These are phyloP conservation scores for Globisporangium cederbergense DNA, from an alignment of 352 stramenopile genomes.

Conservation along the genomic window DNA sequence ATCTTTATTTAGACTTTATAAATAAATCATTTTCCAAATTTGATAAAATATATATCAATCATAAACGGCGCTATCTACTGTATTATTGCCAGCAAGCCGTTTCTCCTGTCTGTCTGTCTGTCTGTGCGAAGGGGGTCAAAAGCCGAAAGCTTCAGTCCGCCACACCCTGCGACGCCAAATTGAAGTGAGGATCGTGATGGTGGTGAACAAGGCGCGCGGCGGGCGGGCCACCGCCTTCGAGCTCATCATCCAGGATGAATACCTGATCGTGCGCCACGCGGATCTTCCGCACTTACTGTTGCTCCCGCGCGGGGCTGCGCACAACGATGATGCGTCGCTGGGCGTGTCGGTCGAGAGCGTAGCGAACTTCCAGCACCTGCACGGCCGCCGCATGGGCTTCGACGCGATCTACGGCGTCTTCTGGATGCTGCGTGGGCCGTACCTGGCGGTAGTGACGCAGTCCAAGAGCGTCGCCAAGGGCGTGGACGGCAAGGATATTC, in stretches of 20 bases:
- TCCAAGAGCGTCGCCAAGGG: constrained; percentile 53
- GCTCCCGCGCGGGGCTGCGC: constrained; percentile 30
- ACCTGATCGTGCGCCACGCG: constrained; percentile 53
- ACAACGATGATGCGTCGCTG: constrained; percentile 29
- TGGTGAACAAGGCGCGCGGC: constrained; percentile 5
- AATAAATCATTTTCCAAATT: too few relatives aligned
- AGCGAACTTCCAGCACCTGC: constrained; percentile 54
- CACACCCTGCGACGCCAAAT: background rate
- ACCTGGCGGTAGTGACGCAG: constrained; percentile 70
- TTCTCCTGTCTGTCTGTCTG: too few relatives aligned
- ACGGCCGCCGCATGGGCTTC: constrained; percentile 71
- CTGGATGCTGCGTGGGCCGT: constrained; percentile 58
- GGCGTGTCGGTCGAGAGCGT: constrained; percentile 58
- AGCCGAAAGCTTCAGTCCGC: too few relatives aligned
- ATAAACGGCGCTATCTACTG: too few relatives aligned
- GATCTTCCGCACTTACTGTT: constrained; percentile 46
- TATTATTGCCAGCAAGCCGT: too few relatives aligned
- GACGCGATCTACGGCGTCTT: constrained; percentile 83
- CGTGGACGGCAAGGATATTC: constrained; percentile 51
- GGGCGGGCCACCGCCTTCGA: constrained; percentile 20
- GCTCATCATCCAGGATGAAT: constrained; percentile 73
- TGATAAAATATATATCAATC: too few relatives aligned
- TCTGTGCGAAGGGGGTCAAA: too few relatives aligned
- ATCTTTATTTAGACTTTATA: too few relatives aligned
- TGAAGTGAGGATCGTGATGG: background rate